phyloP scores from a whole-genome alignment of 108 stramenopile species.

The Schizochytrium sp. region DNA sequence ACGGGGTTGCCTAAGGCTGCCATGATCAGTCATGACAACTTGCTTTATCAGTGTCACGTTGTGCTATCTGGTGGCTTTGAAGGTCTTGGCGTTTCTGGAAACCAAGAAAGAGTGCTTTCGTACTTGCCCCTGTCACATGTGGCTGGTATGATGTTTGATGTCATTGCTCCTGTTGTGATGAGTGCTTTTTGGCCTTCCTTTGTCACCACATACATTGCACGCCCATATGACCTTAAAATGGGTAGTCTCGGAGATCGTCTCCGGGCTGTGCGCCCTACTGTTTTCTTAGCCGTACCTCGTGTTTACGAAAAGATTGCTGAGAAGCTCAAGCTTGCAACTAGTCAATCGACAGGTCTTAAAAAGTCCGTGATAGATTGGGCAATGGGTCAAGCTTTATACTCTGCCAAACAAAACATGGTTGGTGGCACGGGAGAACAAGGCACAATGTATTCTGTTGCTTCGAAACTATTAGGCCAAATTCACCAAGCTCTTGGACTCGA shows the following conservation, averaged over 20 bases:
- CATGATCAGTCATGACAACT: conserved; percentile 85
- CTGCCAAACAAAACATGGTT: conserved; percentile 61
- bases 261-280: conserved; percentile 79
- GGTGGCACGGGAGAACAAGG: conserved; percentile 52
- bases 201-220: conserved; percentile 77
- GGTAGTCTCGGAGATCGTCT: conserved; percentile 78
- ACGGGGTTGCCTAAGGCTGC: conserved; percentile 86
- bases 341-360: conserved; percentile 73
- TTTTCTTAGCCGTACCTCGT: conserved; percentile 87
- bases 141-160: conserved; percentile 78
- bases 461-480: conserved; percentile 70
- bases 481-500: conserved; percentile 80
- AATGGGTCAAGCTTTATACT: conserved; percentile 71
- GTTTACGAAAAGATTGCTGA: conserved; percentile 89
- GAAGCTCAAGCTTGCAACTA: conserved; percentile 80
- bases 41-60: neutral
- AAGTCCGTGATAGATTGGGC: conserved; percentile 81
- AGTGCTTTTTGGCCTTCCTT: conserved; percentile 65
- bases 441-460: conserved; percentile 61
- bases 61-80: neutral
- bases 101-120: conserved; percentile 65
- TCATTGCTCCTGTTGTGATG: conserved; percentile 73
- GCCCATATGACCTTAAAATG: conserved; percentile 81
- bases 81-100: neutral
- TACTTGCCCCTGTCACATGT: conserved; percentile 76